phyloP scores from a whole-genome alignment of 768 basidiomycete species.

The Roridomyces roridus region DNA sequence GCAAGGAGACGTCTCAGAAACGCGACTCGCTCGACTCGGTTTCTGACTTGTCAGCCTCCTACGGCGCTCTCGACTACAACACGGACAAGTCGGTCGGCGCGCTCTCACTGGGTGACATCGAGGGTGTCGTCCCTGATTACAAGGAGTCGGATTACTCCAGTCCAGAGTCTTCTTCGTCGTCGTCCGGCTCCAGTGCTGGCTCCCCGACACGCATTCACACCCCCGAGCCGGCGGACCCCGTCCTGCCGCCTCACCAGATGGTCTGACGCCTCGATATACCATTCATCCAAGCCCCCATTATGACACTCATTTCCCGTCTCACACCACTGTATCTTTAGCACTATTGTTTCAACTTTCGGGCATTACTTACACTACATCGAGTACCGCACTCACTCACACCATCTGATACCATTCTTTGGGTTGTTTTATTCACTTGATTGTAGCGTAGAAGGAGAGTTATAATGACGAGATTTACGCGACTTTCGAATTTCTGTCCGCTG shows the following conservation, averaged over 20 bases:
- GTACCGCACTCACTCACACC: too few relatives aligned
- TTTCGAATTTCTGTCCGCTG: too few relatives aligned
- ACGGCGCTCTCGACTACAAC: conserved; percentile 46
- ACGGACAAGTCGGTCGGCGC: conserved; percentile 26
- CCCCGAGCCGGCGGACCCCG: too few relatives aligned
- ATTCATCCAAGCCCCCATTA: too few relatives aligned
- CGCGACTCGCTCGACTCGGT: conserved; percentile 57
- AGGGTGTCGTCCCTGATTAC: conserved; percentile 45
- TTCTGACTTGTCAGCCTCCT: conserved; percentile 47
- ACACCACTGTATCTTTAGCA: conserved; percentile 16
- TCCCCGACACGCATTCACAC: conserved; percentile 13
- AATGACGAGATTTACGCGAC: too few relatives aligned
- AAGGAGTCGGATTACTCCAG: conserved; percentile 37
- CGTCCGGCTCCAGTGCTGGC: neutral
- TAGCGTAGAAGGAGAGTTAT: too few relatives aligned
- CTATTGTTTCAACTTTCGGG: too few relatives aligned
- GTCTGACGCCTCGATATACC: conserved; percentile 8
- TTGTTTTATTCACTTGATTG: too few relatives aligned
- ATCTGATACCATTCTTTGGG: too few relatives aligned
- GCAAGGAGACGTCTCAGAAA: conserved; percentile 49
- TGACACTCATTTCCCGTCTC: neutral
- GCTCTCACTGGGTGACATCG: conserved; percentile 42
- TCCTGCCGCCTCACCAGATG: conserved; percentile 13
- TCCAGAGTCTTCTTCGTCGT: conserved; percentile 38
- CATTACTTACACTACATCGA: too few relatives aligned